phyloP scores from a whole-genome alignment of 2,329 filamentous ascomycete genomes.

The Microdochium trichocladiopsis region DNA sequence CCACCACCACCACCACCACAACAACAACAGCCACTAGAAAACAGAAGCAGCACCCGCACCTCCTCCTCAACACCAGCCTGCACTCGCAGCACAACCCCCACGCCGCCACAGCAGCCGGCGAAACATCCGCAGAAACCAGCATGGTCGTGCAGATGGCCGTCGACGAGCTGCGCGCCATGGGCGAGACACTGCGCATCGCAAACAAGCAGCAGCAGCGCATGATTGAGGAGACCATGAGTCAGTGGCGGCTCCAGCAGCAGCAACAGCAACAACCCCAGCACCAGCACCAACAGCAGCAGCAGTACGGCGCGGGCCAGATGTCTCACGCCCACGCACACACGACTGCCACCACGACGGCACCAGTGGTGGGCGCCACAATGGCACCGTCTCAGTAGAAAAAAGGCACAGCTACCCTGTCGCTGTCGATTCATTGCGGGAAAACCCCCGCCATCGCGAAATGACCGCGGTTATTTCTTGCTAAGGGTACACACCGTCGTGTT shows the following conservation, averaged over 20 bases:
- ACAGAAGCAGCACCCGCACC: background rate
- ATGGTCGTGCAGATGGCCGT: background rate
- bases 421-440: no score
- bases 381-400: no score
- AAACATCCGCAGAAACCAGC: background rate
- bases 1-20: no score
- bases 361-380: no score
- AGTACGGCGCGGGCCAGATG: no score
- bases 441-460: no score
- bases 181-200: background rate
- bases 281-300: background rate
- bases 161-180: conserved; percentile 1
- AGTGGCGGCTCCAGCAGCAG: background rate
- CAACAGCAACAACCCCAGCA: background rate
- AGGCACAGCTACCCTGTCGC: no score
- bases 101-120: background rate
- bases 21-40: background rate
- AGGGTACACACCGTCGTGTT: no score
- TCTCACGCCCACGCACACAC: no score
- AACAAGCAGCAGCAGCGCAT: background rate
- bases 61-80: background rate
- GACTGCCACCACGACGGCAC: no score
- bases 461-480: no score
- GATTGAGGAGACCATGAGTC: background rate
- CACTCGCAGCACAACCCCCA: background rate